Evolutionary conservation across 768 basidiomycete genomes (phyloP).

Genomic region (Nidularia sp.): DNA sequence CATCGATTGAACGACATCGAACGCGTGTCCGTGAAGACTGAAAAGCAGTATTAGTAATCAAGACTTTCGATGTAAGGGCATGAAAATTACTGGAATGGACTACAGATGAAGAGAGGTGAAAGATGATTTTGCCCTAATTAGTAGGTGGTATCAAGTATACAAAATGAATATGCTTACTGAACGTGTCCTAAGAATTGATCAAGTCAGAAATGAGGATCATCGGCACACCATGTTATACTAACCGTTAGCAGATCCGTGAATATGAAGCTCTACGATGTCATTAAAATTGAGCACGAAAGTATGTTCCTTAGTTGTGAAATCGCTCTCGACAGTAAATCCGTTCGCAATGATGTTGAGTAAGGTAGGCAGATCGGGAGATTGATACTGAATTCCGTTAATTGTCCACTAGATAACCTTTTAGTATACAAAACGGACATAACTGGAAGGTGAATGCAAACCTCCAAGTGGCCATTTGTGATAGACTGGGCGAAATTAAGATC

Average conservation of each 20-base stretch:
- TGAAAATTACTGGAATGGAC: slow-evolving; percentile 9
- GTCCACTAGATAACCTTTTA: slow-evolving; percentile 5
- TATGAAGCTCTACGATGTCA: slow-evolving; percentile 14
- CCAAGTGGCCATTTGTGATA: not conserved
- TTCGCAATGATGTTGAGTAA: slow-evolving; percentile 16
- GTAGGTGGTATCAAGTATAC: slow-evolving; percentile 1
- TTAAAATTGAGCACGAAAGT: slow-evolving; percentile 12
- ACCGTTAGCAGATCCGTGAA: slow-evolving; percentile 18
- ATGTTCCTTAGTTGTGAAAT: slow-evolving; percentile 14
- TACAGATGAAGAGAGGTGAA: slow-evolving; percentile 7
- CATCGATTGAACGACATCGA: slow-evolving; percentile 16
- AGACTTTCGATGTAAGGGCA: not conserved
- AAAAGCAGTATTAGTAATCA: not conserved
- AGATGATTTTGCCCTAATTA: not conserved
- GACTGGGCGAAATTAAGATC: slow-evolving; percentile 1
- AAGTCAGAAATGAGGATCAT: not conserved
- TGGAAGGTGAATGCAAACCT: not conserved
- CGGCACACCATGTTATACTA: not conserved
- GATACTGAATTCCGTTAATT: slow-evolving; percentile 15
- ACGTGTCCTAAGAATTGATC: not conserved
- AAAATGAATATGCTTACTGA: not conserved
- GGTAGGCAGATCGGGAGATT: slow-evolving; percentile 13
- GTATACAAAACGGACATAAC: not conserved
- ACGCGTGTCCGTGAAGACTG: slow-evolving; percentile 20
- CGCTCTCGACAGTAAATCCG: slow-evolving; percentile 7